A percentile compares a stretch with the other conserved stretches of the same genome.
Evolutionary conservation across 2,329 filamentous ascomycete genomes (phyloP).

Genomic region (Aspergillus sp.): DNA sequence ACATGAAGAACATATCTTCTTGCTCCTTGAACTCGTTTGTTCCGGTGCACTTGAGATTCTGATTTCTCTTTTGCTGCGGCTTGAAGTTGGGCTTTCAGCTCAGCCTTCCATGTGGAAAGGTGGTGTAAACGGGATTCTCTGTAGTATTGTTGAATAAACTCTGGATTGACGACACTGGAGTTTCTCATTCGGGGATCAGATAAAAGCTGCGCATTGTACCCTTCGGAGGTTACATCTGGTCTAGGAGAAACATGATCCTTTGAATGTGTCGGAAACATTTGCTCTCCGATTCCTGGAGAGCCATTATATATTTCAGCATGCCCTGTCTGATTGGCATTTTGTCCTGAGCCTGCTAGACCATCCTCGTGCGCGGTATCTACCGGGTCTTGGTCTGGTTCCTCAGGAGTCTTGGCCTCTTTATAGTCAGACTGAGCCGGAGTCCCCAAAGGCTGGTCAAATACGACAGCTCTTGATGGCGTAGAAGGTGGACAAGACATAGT

Average conservation of each 20-base stretch:
- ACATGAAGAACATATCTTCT: slow-evolving; percentile 86
- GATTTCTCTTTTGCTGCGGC: slow-evolving; percentile 63
- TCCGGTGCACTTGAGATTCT: slow-evolving; percentile 38
- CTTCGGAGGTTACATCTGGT: slow-evolving; percentile 66
- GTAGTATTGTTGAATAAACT: slow-evolving; percentile 91
- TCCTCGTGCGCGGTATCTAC: neutral
- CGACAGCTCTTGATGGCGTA: slow-evolving; percentile 3
- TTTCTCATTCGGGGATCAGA: slow-evolving; percentile 78
- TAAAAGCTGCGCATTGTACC: slow-evolving; percentile 80
- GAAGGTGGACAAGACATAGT: neutral
- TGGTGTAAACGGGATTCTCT: slow-evolving; percentile 92
- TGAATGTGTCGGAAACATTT: slow-evolving; percentile 11
- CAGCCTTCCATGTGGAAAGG: slow-evolving; percentile 91
- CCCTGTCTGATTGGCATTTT: neutral
- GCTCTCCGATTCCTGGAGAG: slow-evolving; percentile 2
- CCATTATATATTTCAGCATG: neutral
- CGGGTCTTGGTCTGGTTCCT: slow-evolving; percentile 6
- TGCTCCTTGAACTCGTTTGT: slow-evolving; percentile 52
- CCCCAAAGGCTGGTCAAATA: slow-evolving; percentile 20
- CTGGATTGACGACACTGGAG: slow-evolving; percentile 83
- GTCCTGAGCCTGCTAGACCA: neutral
- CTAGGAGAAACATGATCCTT: slow-evolving; percentile 17
- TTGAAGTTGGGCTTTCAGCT: slow-evolving; percentile 83
- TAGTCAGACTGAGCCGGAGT: slow-evolving; percentile 36
- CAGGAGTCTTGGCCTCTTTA: slow-evolving; percentile 31